Base-by-base conservation (phyloP, 2,329 filamentous ascomycete genomes). In the Phoma sp. region DNA sequence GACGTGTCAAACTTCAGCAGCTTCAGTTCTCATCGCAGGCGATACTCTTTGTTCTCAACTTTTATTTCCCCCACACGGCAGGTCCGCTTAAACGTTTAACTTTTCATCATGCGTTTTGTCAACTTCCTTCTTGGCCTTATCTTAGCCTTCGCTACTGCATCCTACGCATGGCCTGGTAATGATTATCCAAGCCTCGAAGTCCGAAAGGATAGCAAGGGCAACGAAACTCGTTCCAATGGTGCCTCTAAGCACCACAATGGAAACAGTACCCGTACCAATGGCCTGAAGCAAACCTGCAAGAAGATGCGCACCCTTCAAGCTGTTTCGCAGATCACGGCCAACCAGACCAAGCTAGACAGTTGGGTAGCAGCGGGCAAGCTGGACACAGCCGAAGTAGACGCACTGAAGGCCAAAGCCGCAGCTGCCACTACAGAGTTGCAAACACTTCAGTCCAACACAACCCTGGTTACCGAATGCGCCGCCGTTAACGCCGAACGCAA, bases 331-430 rank as follows among this genome's bases (percentile, higher is more conserved):
- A 58, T 71, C 33, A 62, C 67, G 25, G 52, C 52, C 52, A 71
- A 72, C 36, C 65, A 68, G 35, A 71, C 68, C n/a, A 64, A 66
- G 35, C 59, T 72, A 27, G 61, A 69, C 42, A 58, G 56, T 6
- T 50, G 65, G 32, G 56, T 70, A 22, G 52, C 67, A 8, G 59
- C 65, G n/a, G 61, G 64, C 44, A 68, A 65, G 35, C 40, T 72
- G 33, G 58, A 59, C 43, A 43, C 47, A 2, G 49, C 56, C 25
- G 51, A 70, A 51, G 60, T 69, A 25, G 59, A 60, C 7, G 58
- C 54, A 2, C 43, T 72, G 56, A 70, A 71, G 40, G 51, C 56
- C 11, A 66, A 68, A 44, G 69, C 68, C 7, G 57, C 65, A 8
- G 59, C 66, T 7, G 64, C 64, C 3, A 66, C 60, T 1, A 40